Evolutionary conservation across 176 grass and related monocot genomes (phyloP).

Genomic region (Cymbopogon citratus): DNA sequence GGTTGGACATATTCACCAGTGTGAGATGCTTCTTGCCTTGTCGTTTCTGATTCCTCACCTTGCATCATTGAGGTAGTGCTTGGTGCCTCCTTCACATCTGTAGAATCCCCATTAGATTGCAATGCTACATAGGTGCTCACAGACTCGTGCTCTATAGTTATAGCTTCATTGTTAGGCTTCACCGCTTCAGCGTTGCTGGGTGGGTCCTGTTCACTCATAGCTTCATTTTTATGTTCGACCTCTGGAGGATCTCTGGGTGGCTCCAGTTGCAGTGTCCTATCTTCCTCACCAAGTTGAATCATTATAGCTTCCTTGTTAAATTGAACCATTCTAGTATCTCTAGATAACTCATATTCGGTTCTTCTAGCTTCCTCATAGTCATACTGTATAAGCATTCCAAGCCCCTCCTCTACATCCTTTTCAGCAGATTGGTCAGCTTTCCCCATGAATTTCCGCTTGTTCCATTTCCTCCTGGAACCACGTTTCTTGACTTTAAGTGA

Average conservation of each 20-base stretch:
- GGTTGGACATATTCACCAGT: constrained; percentile 7
- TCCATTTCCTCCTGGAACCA: constrained; percentile 73
- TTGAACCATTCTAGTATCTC: neutral
- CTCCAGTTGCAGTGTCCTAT: neutral
- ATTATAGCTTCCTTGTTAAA: neutral
- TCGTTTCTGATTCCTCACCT: neutral
- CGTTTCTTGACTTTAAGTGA: constrained; percentile 54
- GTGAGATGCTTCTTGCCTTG: constrained; percentile 2
- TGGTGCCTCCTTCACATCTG: neutral
- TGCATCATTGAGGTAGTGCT: neutral
- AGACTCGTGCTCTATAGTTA: neutral
- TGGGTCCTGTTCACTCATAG: neutral
- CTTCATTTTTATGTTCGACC: neutral
- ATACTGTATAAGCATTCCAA: neutral
- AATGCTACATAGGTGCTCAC: neutral
- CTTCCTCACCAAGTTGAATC: neutral
- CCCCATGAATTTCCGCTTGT: constrained; percentile 38
- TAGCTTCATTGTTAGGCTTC: neutral
- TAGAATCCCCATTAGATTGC: constrained; percentile 3
- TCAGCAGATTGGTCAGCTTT: constrained; percentile 24
- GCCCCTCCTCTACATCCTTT: constrained; percentile 33
- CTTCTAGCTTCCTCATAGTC: neutral
- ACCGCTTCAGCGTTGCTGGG: neutral
- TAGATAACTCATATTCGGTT: neutral
- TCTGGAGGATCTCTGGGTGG: neutral